Percentiles rank a stretch among this genome's conserved stretches.
phyloP scores from a whole-genome alignment of 371 early-diverging fungal genomes.

The Rhizopus arrhizus region DNA sequence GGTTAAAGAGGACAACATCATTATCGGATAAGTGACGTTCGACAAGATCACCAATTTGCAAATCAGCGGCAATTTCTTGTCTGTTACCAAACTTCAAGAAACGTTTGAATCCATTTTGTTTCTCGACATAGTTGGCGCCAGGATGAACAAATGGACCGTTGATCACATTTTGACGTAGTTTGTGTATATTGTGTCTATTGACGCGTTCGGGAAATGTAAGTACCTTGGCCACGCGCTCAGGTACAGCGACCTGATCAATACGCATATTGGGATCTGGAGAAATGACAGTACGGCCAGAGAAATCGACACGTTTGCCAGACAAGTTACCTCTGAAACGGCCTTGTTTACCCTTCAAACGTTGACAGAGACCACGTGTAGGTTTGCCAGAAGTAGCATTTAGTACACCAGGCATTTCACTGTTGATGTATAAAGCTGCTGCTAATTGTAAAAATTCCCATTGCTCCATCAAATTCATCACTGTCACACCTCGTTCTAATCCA shows the following conservation, averaged over 20 bases:
- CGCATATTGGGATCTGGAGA: constrained; percentile 99
- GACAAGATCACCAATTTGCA: constrained; percentile 93
- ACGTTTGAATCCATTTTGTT: constrained; percentile 55
- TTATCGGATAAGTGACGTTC: constrained; percentile 96
- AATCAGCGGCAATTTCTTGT: constrained; percentile 67
- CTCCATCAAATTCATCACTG: constrained; percentile 82
- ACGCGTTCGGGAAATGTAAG: constrained; percentile 98
- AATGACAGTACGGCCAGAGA: constrained; percentile 99
- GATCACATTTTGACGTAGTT: constrained; percentile 76
- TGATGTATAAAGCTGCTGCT: constrained; percentile 96
- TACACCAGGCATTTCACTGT: constrained; percentile 92
- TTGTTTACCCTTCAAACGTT: constrained; percentile 99
- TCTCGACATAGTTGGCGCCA: constrained; percentile 92
- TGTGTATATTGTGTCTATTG: constrained; percentile 84
- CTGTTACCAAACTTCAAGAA: constrained; percentile 80
- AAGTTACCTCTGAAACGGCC: constrained; percentile 99
- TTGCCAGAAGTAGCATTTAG: constrained; percentile 66
- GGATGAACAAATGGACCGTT: constrained; percentile 95
- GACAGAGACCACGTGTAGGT: constrained; percentile 91
- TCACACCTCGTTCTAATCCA: constrained; percentile 83
- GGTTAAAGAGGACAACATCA: constrained; percentile 99
- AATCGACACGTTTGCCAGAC: constrained; percentile 99
- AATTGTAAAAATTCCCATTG: constrained; percentile 99
- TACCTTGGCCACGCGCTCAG: constrained; percentile 92
- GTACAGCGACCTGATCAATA: constrained; percentile 98